These are phyloP conservation scores for Grosmannia serpens DNA, from an alignment of 2,329 filamentous ascomycete species.

Conservation along the genomic window DNA sequence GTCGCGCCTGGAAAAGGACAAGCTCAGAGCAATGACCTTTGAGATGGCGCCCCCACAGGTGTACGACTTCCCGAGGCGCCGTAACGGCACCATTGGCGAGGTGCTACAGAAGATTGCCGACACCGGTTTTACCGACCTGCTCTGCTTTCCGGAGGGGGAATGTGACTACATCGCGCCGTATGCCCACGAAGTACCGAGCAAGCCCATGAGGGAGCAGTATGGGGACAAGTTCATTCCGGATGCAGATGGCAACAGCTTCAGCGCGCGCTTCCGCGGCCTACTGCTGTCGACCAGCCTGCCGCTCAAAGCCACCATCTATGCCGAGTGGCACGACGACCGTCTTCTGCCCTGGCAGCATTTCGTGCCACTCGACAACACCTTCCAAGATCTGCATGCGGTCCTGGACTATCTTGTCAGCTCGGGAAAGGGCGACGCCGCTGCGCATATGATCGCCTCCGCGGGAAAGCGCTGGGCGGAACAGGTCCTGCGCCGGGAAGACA, in stretches of 20 bases:
- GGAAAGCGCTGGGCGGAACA: conserved; percentile 50
- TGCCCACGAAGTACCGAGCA: conserved; percentile 19
- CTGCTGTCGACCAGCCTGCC: conserved; percentile 52
- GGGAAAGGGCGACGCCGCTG: conserved; percentile 38
- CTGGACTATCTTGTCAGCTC: conserved; percentile 50
- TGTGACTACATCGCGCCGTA: conserved; percentile 29
- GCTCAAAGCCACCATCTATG: conserved; percentile 61
- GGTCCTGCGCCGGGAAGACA: conserved; percentile 52
- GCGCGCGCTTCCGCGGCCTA: conserved; percentile 51
- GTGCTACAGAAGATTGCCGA: conserved; percentile 30
- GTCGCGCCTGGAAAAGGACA: conserved; percentile 29
- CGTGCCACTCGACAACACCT: conserved; percentile 58
- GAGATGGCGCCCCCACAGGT: conserved; percentile 29
- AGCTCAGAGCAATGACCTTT: conserved; percentile 33
- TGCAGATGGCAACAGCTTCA: conserved; percentile 58
- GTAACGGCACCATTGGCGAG: conserved; percentile 24
- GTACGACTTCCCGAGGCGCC: conserved; percentile 30
- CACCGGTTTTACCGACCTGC: conserved; percentile 30
- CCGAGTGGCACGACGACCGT: conserved; percentile 64
- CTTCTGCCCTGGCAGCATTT: conserved; percentile 63
- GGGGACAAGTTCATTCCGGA: conserved; percentile 56
- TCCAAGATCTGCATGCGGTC: conserved; percentile 52
- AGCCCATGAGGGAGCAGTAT: conserved; percentile 38
- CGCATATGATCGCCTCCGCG: conserved; percentile 44
- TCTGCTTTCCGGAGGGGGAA: conserved; percentile 23